Percentiles rank a stretch among this genome's conserved stretches.
phyloP scores from a whole-genome alignment of 1,139 yeast genomes.

The Tardiomyces digboiensis region DNA sequence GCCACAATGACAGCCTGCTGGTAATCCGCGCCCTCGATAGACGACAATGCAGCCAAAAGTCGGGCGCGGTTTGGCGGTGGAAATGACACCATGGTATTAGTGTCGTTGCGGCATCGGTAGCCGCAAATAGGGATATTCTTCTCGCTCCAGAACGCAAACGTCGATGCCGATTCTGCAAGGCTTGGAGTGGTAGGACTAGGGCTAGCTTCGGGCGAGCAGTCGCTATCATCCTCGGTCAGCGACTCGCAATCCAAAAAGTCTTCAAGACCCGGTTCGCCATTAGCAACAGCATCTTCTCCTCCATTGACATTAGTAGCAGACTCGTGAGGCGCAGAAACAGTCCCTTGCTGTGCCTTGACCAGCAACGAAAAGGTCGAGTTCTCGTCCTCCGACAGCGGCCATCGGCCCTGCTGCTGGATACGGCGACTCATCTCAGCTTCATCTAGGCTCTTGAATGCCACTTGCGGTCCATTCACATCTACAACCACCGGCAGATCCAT shows the following conservation, averaged over 20 bases:
- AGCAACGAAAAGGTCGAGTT: not conserved
- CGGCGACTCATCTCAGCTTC: not conserved
- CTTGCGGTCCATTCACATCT: not conserved
- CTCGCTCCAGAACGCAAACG: not conserved
- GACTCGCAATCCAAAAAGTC: not conserved
- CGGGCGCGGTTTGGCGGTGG: slow-evolving; percentile 2
- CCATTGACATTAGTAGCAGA: not conserved
- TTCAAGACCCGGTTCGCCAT: not conserved
- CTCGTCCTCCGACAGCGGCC: not conserved
- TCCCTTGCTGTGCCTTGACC: not conserved
- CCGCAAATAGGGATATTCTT: slow-evolving; percentile 1
- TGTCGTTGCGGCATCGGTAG: not conserved
- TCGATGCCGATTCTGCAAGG: not conserved
- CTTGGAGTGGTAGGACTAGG: not conserved
- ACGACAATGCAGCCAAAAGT: slow-evolving; percentile 12
- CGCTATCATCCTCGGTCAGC: not conserved
- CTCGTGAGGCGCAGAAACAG: not conserved
- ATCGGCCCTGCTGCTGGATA: not conserved
- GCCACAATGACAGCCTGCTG: slow-evolving; percentile 22
- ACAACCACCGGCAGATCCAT: not conserved
- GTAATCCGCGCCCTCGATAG: slow-evolving; percentile 14
- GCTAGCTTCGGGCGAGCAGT: not conserved
- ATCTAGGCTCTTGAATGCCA: not conserved
- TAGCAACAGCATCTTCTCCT: not conserved
- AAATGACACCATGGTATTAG: not conserved